phyloP scores from a whole-genome alignment of 768 basidiomycete genomes.

The Gymnopilus dilepis region DNA sequence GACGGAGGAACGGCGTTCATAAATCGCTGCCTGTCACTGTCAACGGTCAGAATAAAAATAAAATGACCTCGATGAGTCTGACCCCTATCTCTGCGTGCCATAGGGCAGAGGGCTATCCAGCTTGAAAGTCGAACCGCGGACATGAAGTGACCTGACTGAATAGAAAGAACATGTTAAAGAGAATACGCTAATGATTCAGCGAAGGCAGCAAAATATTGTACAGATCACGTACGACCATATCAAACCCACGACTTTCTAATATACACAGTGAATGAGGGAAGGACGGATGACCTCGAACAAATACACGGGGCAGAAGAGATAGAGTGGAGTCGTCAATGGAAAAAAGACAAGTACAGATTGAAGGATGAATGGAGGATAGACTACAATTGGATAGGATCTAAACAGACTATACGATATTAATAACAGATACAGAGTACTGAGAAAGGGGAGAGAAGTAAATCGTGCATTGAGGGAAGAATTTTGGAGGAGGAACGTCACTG shows the following conservation, averaged over 20 bases:
- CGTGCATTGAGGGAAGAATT: not conserved
- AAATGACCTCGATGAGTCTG: no score
- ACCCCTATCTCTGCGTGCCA: not conserved
- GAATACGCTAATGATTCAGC: no score
- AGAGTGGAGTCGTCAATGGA: no score
- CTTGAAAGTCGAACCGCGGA: no score
- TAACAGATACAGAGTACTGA: not conserved
- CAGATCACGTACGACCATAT: not conserved
- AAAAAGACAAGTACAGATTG: not conserved
- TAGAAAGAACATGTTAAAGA: no score
- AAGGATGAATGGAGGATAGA: not conserved
- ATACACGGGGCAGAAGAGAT: no score
- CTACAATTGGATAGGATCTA: not conserved
- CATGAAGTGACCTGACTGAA: no score
- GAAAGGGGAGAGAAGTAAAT: not conserved
- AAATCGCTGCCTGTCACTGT: not conserved
- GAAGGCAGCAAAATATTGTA: no score
- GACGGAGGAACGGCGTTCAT: constrained; percentile 1
- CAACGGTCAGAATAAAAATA: not conserved
- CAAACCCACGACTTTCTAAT: not conserved
- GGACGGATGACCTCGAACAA: no score
- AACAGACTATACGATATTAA: not conserved
- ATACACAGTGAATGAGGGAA: no score
- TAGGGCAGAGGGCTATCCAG: no score
- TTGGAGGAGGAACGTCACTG: no score